phyloP scores from a whole-genome alignment of 768 basidiomycete genomes.

The Xerocomus potaroensis region DNA sequence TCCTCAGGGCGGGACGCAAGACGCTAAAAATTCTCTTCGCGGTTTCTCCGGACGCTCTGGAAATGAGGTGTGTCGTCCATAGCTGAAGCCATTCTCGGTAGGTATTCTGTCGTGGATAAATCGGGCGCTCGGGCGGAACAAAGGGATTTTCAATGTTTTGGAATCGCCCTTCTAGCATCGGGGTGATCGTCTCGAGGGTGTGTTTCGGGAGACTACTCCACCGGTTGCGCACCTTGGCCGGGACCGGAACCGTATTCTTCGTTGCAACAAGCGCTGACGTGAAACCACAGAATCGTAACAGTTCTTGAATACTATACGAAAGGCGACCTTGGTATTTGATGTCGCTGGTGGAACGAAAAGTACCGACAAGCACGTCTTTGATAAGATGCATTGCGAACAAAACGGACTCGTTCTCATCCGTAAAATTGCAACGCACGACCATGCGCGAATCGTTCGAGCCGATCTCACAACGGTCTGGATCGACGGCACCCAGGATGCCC shows the following conservation, averaged over 20 bases:
- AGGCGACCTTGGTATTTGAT: conserved; percentile 86
- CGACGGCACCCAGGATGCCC: conserved; percentile 87
- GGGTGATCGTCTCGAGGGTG: conserved; percentile 80
- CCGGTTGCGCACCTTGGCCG: conserved; percentile 62
- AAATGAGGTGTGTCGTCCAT: conserved; percentile 83
- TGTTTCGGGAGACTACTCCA: conserved; percentile 82
- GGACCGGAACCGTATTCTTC: conserved; percentile 45
- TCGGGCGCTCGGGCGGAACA: conserved; percentile 53
- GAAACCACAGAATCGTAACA: conserved; percentile 85
- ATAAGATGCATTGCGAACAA: conserved; percentile 85
- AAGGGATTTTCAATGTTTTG: conserved; percentile 43
- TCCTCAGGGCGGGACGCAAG: conserved; percentile 72
- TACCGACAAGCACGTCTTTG: conserved; percentile 81
- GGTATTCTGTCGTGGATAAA: conserved; percentile 71
- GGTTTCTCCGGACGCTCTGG: conserved; percentile 49
- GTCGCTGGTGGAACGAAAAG: conserved; percentile 92
- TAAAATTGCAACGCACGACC: conserved; percentile 77
- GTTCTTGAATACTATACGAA: conserved; percentile 88
- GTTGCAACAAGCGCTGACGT: conserved; percentile 65
- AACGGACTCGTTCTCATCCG: conserved; percentile 69
- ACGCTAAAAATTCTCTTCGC: conserved; percentile 72
- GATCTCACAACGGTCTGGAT: conserved; percentile 88
- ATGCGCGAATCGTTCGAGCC: conserved; percentile 53
- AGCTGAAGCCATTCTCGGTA: conserved; percentile 96
- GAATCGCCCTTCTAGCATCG: conserved; percentile 71